A percentile compares a stretch with the other conserved stretches of the same genome.
Evolutionary conservation across 2,329 filamentous ascomycete genomes (phyloP).

Genomic region (Penicillium janthinellum): DNA sequence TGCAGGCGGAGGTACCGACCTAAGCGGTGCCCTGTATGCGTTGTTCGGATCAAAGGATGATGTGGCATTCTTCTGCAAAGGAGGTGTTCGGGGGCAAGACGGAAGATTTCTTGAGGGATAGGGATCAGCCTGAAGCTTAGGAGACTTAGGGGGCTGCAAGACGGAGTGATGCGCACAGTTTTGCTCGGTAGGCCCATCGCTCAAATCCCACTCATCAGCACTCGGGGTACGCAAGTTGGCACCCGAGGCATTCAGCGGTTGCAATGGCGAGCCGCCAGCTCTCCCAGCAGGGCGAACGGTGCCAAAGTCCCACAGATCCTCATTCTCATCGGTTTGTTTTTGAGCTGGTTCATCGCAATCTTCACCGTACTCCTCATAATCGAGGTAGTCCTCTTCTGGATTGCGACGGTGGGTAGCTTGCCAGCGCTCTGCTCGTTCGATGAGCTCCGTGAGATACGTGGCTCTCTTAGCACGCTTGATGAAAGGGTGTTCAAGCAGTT

Average conservation of each 20-base stretch:
- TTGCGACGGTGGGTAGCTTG: conserved; percentile 69
- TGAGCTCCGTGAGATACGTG: conserved; percentile 93
- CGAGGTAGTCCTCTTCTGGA: conserved; percentile 59
- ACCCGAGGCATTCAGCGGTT: conserved; percentile 77
- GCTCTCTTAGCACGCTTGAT: conserved; percentile 91
- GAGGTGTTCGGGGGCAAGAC: neutral
- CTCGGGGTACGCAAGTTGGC: conserved; percentile 70
- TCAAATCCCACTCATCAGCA: conserved; percentile 35
- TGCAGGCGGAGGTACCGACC: too few species aligned
- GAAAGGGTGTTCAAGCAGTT: conserved; percentile 86
- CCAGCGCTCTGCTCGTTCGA: conserved; percentile 88
- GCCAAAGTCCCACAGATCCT: conserved; percentile 98
- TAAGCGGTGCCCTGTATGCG: neutral
- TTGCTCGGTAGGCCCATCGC: conserved; percentile 28
- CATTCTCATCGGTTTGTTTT: conserved; percentile 54
- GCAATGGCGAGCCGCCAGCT: conserved; percentile 57
- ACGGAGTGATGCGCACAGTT: conserved; percentile 45
- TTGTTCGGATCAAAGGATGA: conserved; percentile 50
- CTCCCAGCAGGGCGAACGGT: conserved; percentile 83
- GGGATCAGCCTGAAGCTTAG: conserved; percentile 38
- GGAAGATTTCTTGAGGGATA: conserved; percentile 51
- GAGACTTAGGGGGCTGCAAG: conserved; percentile 59
- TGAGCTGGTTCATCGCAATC: conserved; percentile 33
- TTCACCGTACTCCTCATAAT: conserved; percentile 58
- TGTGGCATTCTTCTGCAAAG: conserved; percentile 16